phyloP scores from a whole-genome alignment of 2,329 filamentous ascomycete genomes.

The Chrysosporium queenslandicum region DNA sequence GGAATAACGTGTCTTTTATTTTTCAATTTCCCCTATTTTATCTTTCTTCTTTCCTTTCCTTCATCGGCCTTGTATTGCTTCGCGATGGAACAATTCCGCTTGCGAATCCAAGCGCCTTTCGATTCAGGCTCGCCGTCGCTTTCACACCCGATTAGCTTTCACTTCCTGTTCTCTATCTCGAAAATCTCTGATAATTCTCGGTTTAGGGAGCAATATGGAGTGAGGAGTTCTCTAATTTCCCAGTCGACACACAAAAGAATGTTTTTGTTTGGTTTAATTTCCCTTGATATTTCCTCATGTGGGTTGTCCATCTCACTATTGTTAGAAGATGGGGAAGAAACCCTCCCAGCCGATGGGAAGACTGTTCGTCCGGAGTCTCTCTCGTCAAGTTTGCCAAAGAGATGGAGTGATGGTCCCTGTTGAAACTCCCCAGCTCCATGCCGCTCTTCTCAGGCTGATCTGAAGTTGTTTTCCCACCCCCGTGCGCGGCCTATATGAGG shows the following conservation, averaged over 20 bases:
- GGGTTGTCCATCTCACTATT: neutral
- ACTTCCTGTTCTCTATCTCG: constrained; percentile 5
- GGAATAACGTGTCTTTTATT: neutral
- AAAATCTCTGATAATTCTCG: constrained; percentile 9
- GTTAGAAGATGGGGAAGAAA: too few species aligned
- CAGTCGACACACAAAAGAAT: constrained; percentile 5
- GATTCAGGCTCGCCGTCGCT: neutral
- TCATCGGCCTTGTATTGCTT: neutral
- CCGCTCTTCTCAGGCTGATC: neutral
- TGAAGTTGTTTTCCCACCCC: neutral
- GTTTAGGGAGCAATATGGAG: constrained; percentile 11
- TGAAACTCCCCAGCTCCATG: neutral
- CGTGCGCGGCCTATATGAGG: neutral
- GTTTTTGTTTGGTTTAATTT: constrained; percentile 1
- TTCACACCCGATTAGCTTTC: neutral
- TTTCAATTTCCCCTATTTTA: neutral
- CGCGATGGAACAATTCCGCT: neutral
- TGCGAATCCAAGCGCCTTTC: neutral
- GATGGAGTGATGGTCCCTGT: neutral
- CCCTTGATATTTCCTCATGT: neutral
- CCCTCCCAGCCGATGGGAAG: too few species aligned
- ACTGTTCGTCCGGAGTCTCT: neutral
- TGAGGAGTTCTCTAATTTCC: constrained; percentile 11
- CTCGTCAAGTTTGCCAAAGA: too few species aligned
- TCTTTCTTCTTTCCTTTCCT: neutral